Evolutionary conservation across 768 basidiomycete species (phyloP).

Genomic region (Panellus pusillus): DNA sequence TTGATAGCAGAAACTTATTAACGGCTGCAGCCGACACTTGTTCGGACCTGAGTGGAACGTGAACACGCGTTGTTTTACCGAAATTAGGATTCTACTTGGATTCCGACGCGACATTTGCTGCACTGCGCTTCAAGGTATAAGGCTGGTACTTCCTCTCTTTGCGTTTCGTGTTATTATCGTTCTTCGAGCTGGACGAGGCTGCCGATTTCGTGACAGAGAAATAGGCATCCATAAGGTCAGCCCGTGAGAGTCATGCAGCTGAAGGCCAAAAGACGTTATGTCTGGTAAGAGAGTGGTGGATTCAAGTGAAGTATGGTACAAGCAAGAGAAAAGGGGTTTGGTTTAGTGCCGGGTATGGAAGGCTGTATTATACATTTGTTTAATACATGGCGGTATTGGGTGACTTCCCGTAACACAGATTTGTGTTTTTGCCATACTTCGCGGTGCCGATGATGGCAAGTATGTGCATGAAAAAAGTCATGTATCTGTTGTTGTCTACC

Average conservation of each 20-base stretch:
- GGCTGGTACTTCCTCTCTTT: slow-evolving; percentile 20
- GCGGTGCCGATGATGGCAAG: too few relatives aligned
- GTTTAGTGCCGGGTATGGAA: too few relatives aligned
- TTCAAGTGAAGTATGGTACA: slow-evolving; percentile 10
- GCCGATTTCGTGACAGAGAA: slow-evolving; percentile 24
- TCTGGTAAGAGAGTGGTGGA: not conserved
- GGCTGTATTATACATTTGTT: too few relatives aligned
- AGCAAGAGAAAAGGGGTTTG: not conserved
- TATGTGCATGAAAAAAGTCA: too few relatives aligned
- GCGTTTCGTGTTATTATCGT: slow-evolving; percentile 11
- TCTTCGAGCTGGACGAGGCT: slow-evolving; percentile 7
- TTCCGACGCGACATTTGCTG: slow-evolving; percentile 15
- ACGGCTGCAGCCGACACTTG: slow-evolving; percentile 43
- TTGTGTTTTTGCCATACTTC: too few relatives aligned
- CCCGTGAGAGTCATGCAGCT: slow-evolving; percentile 6
- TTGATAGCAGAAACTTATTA: slow-evolving; percentile 61
- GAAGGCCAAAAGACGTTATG: slow-evolving; percentile 12
- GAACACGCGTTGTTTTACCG: slow-evolving; percentile 9
- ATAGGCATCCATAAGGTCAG: slow-evolving; percentile 25
- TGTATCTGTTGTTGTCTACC: too few relatives aligned
- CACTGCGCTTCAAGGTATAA: slow-evolving; percentile 11
- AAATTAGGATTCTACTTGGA: slow-evolving; percentile 3
- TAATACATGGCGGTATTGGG: too few relatives aligned
- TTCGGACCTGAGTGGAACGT: slow-evolving; percentile 13
- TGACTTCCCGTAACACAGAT: too few relatives aligned